Conservation (phyloP, 768 basidiomycete genomes). For the Boletus vermiculosoides region DNA sequence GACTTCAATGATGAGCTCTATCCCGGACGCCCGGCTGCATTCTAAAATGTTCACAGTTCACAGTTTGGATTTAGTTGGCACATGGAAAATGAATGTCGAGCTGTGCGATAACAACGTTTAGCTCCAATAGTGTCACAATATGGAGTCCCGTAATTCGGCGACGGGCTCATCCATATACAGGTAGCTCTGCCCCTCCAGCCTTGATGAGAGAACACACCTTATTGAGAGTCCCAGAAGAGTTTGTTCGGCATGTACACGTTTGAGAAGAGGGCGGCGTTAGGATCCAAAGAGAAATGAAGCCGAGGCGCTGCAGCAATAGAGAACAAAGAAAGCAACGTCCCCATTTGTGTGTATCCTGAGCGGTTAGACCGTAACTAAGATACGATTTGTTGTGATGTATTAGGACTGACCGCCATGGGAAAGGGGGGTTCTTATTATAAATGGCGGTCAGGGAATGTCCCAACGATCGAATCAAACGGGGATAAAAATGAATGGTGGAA, state of each 20-base stretch:
- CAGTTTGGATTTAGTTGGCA: neutral
- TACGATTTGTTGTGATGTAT: slow-evolving; percentile 14
- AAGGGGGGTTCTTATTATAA: slow-evolving; percentile 14
- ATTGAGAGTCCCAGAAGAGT: slow-evolving; percentile 1
- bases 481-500: slow-evolving; percentile 13
- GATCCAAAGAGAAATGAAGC: slow-evolving; percentile 4
- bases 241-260: slow-evolving; percentile 9
- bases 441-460: slow-evolving; percentile 10
- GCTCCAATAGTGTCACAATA: neutral
- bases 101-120: slow-evolving; percentile 8
- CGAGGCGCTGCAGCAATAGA: slow-evolving; percentile 1
- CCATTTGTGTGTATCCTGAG: slow-evolving; percentile 6
- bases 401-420: slow-evolving; percentile 24
- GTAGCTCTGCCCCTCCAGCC: slow-evolving; percentile 12
- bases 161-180: slow-evolving; percentile 19
- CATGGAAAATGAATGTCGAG: neutral
- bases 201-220: slow-evolving; percentile 5
- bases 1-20: neutral
- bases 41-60: neutral
- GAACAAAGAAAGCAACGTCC: neutral
- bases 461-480: slow-evolving; percentile 14
- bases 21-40: neutral
- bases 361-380: slow-evolving; percentile 24
- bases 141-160: slow-evolving; percentile 4
- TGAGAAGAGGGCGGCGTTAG: slow-evolving; percentile 14